Percentiles rank a stretch among this genome's conserved stretches.
These are phyloP conservation scores for Vitis cinerea DNA, from an alignment of 164 flowering plant species.

Conservation along the genomic window DNA sequence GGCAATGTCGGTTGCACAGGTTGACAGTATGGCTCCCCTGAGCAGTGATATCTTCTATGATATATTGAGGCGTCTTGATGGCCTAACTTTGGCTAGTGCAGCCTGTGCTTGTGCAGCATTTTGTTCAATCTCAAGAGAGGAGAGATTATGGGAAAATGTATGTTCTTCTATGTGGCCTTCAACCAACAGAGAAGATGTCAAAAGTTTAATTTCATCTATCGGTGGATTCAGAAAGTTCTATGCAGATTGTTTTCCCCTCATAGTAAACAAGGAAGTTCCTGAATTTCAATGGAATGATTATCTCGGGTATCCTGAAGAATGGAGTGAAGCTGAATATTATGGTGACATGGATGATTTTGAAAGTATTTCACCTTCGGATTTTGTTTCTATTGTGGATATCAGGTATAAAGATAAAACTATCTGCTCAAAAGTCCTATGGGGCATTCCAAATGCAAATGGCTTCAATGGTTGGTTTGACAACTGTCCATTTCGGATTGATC, in stretches of 20 bases:
- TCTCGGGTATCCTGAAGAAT: constrained; percentile 68
- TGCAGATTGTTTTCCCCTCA: constrained; percentile 87
- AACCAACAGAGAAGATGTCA: constrained; percentile 78
- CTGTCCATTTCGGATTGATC: constrained; percentile 85
- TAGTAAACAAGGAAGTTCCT: constrained; percentile 76
- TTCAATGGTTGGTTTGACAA: constrained; percentile 79
- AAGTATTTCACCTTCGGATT: constrained; percentile 68
- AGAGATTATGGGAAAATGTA: constrained; percentile 82
- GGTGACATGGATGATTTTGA: constrained; percentile 66
- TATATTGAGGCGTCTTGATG: constrained; percentile 86
- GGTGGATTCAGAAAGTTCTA: constrained; percentile 92
- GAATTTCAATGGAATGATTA: constrained; percentile 48
- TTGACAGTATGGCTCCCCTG: constrained; percentile 50
- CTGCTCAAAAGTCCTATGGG: constrained; percentile 89
- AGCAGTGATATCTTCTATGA: constrained; percentile 82
- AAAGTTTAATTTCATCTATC: constrained; percentile 53
- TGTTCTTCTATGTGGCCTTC: constrained; percentile 92
- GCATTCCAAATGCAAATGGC: constrained; percentile 75
- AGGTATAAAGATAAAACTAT: constrained; percentile 66
- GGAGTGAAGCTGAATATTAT: constrained; percentile 80
- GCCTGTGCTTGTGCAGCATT: constrained; percentile 88
- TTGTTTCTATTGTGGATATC: constrained; percentile 79
- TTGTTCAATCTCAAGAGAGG: constrained; percentile 78
- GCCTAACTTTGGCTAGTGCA: constrained; percentile 80
- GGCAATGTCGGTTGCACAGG: constrained; percentile 38